Base-by-base conservation (phyloP, 805 yeast genomes). In the Candida tibetensis region DNA sequence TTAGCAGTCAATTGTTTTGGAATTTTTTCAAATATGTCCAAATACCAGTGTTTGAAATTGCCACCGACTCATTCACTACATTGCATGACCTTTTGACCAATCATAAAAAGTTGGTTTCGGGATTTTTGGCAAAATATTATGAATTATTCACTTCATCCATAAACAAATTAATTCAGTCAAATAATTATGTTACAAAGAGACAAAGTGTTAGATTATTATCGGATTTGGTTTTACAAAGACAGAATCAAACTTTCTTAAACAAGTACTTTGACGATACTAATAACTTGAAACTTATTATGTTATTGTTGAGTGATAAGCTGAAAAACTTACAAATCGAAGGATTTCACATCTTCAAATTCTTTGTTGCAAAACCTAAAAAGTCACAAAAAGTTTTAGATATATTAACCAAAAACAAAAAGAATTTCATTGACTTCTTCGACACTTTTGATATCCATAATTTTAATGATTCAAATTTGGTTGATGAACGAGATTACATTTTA, bases 341-440 rank as follows among this genome's bases (percentile, higher is more conserved):
- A 3, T 93, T 93, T 56, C 90, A 93, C 48, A 83, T 91, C 27
- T 91, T 93, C 68, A 93, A 91, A 64, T 85, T 90, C 28, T 88
- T 93, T 62, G 89, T 89, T n/a, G 98, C 96, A 4, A 93, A 93
- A 60, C 99, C 99, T 4, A 81, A 83, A 46, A 90, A 90, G 58
- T 72, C 88, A 2, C 88, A 82, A 57, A 79, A 82, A 5, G 80
- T 93, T 2, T 64, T 76, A 37, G 96, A 91, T 59, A 85, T 91
- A 15, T 69, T 93, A 47, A 77, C 81, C 32, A 89, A 90, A 55
- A 93, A 93, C 60, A 79, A 88, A 53, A 84, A 79, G 28, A 86
- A 85, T 53, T 73, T 91, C 45, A 59, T 90, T 27, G 69, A 71
- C 22, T 88, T 86, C 55, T 73, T 91, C 42, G 74, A 76, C 32